Percentiles rank a stretch among this genome's conserved stretches.
Conservation (phyloP, 2,329 filamentous ascomycete species). For the Hypoxylon sp. region DNA sequence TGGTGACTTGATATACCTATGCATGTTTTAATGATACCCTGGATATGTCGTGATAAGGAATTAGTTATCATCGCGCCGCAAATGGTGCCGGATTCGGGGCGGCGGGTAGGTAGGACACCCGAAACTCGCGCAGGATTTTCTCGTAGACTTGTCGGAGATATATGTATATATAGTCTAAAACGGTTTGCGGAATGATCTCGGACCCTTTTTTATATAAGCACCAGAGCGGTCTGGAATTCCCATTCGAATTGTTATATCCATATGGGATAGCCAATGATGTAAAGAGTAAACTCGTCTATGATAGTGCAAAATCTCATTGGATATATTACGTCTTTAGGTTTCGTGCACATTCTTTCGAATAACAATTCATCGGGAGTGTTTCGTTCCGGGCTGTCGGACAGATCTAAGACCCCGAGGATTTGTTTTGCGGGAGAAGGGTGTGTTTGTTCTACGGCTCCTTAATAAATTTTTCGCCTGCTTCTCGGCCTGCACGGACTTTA, state of each 20-base stretch:
- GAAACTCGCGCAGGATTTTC: constrained; percentile 18
- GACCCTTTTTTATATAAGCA: constrained; percentile 14
- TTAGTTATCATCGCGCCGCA: neutral
- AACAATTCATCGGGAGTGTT: neutral
- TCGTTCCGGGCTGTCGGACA: constrained; percentile 38
- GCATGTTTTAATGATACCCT: neutral
- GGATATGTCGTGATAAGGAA: neutral
- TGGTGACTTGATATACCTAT: too few relatives aligned
- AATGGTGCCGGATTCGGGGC: constrained; percentile 16
- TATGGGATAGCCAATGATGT: neutral
- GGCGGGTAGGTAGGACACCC: constrained; percentile 23
- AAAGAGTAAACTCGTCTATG: neutral
- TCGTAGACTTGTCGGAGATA: constrained; percentile 15
- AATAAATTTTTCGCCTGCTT: constrained; percentile 13
- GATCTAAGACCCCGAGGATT: constrained; percentile 40
- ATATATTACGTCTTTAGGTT: neutral
- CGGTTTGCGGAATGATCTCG: constrained; percentile 13
- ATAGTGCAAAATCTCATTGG: neutral
- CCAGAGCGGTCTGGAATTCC: neutral
- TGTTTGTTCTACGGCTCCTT: constrained; percentile 26
- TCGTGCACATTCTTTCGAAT: neutral
- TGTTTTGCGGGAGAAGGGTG: neutral
- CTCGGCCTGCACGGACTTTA: constrained; percentile 28
- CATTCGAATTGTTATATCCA: neutral
- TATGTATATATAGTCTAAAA: neutral